These are phyloP conservation scores for Irpex lacteus DNA, from an alignment of 1,284 basidiomycete genomes.

Conservation along the genomic window DNA sequence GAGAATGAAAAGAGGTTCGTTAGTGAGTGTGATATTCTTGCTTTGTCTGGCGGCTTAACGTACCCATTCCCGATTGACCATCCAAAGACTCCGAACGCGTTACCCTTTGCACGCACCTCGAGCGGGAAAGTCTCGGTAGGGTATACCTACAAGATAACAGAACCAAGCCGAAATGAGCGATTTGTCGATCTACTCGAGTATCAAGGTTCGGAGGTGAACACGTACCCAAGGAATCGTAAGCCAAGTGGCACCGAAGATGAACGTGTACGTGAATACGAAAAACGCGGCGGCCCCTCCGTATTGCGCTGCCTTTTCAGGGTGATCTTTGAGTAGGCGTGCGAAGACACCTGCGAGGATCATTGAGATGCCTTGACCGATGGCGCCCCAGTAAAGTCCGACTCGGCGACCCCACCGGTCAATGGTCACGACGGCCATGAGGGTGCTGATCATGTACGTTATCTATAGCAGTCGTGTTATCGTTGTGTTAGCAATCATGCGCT, in stretches of 20 bases:
- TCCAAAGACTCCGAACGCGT: conserved; percentile 51
- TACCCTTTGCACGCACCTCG: conserved; percentile 55
- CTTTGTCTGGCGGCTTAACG: not conserved
- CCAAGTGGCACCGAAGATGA: conserved; percentile 51
- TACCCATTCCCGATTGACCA: conserved; percentile 48
- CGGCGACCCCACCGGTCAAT: conserved; percentile 49
- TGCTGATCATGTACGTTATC: conserved; percentile 46
- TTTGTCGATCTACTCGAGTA: not conserved
- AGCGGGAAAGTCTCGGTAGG: conserved; percentile 59
- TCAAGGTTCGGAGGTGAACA: not conserved
- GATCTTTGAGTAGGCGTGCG: conserved; percentile 39
- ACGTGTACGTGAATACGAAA: conserved; percentile 48
- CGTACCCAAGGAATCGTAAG: conserved; percentile 49
- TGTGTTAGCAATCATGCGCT: no score
- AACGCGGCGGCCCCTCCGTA: conserved; percentile 47
- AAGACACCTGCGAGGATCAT: conserved; percentile 47
- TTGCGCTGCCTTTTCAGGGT: conserved; percentile 39
- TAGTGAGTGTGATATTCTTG: not conserved
- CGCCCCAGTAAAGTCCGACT: conserved; percentile 45
- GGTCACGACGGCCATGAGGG: conserved; percentile 42
- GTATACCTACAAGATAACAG: conserved; percentile 19
- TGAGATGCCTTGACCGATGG: conserved; percentile 33
- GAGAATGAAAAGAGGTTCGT: not conserved
- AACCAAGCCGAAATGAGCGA: not conserved
- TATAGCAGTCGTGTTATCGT: conserved; percentile 12